Base-by-base conservation (phyloP, 2,329 filamentous ascomycete genomes). In the Clonostachys rhizophaga region DNA sequence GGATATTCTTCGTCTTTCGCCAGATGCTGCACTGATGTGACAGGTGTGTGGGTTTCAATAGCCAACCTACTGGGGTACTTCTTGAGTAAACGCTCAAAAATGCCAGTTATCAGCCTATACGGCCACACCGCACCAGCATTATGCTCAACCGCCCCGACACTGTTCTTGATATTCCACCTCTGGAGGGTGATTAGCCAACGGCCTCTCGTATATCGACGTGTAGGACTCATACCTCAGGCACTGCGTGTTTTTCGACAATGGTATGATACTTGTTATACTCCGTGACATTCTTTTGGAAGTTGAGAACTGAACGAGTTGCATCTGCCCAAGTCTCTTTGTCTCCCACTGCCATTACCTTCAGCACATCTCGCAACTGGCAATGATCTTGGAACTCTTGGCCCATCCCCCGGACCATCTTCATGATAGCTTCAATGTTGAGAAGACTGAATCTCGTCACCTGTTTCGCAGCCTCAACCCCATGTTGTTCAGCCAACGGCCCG, bases 91-190 rank as follows among this genome's bases (percentile, higher is more conserved):
- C 60, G 55, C 37, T 59, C 55, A 57, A 68, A 73, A n/a, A 75
- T 52, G 1, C 58, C 55, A 9, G 68, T 69, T 1, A 77, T 63
- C 4, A 79, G 62, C 10, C 71, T 58, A 45, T 76, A 78, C 1
- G 75, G 71, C 66, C 69, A 76, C 5, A 78, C 59, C 6, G 71
- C 71, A 5, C 72, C 75, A 5, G 71, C 70, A 1, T 54, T 47
- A 42, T 70, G 71, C 2, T 61, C 60, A 18, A 74, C 54, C 3
- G 66, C 70, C 1, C 71, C 71, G 3, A 35, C 44, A 5, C 49
- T 44, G 16, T 48, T 49, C n/a, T 56, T 58, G 34, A 60, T 50
- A 20, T 56, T 55, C 50, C 55, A 58, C 33, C 46, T 55, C 52
- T 47, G n/a, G 42, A 46, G 5, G 44, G 24, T 30, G 24, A 30